These are phyloP conservation scores for Triglochin maritima DNA, from an alignment of 106 monocot genomes.

Conservation along the genomic window DNA sequence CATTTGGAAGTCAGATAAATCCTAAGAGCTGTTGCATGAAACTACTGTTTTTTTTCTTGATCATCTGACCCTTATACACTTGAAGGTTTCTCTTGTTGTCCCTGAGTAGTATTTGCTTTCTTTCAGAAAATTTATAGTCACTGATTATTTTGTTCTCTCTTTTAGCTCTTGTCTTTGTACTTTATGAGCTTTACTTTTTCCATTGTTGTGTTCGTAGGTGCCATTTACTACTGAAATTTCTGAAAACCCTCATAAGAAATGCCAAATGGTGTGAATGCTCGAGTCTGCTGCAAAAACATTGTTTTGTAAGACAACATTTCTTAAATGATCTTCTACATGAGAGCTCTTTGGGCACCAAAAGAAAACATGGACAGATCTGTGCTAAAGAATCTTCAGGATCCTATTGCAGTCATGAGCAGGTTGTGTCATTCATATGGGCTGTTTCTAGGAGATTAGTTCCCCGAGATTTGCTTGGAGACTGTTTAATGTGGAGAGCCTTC, in stretches of 20 bases:
- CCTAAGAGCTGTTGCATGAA: too few relatives aligned
- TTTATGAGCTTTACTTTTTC: background rate
- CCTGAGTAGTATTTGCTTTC: constrained; percentile 1
- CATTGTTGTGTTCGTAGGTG: constrained; percentile 17
- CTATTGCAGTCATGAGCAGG: constrained; percentile 35
- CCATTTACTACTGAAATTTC: constrained; percentile 24
- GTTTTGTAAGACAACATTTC: background rate
- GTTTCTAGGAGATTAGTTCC: constrained; percentile 61
- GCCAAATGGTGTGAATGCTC: constrained; percentile 22
- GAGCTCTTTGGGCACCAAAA: background rate
- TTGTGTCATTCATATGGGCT: constrained; percentile 84
- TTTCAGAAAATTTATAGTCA: background rate
- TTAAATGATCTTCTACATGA: too few relatives aligned
- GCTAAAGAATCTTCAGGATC: background rate
- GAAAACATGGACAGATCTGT: background rate
- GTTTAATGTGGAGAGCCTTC: constrained; percentile 50
- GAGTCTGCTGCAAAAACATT: constrained; percentile 33
- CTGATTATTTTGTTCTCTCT: background rate
- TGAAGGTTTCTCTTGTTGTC: too few relatives aligned
- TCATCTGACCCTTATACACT: too few relatives aligned
- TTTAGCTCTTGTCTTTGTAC: background rate
- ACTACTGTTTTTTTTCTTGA: too few relatives aligned
- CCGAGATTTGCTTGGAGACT: constrained; percentile 49
- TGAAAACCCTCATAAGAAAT: constrained; percentile 48
- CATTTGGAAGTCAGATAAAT: too few relatives aligned